Percentiles rank a stretch among this genome's conserved stretches.
phyloP scores from a whole-genome alignment of 176 grass and related monocot genomes.

The Paspalum vaginatum region DNA sequence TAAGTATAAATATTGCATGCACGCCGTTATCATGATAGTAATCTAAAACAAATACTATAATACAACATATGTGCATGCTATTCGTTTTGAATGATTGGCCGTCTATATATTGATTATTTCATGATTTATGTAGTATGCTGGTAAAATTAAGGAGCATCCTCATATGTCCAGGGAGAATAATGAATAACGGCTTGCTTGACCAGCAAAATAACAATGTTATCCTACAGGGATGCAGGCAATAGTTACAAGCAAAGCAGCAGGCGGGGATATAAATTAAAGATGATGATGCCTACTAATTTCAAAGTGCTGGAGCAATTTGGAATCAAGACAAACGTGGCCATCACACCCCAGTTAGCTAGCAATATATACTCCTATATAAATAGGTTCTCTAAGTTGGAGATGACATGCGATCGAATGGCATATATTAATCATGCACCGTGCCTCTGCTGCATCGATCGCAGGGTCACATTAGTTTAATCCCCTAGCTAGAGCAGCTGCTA shows the following conservation, averaged over 20 bases:
- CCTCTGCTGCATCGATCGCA: slow-evolving; percentile 11
- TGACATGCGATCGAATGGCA: neutral
- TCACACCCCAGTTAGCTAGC: slow-evolving; percentile 4
- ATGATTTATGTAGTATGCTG: neutral
- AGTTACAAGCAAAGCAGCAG: slow-evolving; percentile 11
- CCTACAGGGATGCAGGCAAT: slow-evolving; percentile 19
- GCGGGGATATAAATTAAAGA: neutral
- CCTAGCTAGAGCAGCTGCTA: neutral
- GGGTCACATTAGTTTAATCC: slow-evolving; percentile 3
- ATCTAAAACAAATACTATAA: slow-evolving; percentile 18
- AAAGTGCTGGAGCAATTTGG: slow-evolving; percentile 46
- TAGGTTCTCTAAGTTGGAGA: neutral
- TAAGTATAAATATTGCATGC: neutral
- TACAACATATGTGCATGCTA: neutral
- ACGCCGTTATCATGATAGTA: neutral
- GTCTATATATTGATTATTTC: neutral
- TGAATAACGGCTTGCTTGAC: slow-evolving; percentile 8
- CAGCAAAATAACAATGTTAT: slow-evolving; percentile 42
- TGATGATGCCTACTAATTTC: neutral
- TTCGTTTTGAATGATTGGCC: neutral
- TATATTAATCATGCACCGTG: neutral
- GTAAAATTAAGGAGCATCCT: neutral
- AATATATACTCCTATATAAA: too few relatives aligned
- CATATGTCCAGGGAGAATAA: neutral
- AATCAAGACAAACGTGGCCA: slow-evolving; percentile 53